Conservation (phyloP, 371 early-diverging fungal species). For the Gilbertella persicaria region DNA sequence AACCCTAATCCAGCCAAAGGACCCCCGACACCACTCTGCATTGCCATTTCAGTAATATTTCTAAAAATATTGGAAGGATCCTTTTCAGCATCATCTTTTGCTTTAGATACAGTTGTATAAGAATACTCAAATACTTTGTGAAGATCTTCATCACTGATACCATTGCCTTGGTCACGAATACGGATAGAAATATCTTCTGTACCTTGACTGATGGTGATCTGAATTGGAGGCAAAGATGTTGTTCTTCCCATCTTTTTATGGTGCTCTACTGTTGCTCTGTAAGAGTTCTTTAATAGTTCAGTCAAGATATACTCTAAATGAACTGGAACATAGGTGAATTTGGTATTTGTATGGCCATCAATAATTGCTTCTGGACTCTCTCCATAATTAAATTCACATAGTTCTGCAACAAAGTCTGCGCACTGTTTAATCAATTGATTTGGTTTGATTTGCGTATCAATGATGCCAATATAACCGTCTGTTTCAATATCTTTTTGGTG, state of each 20-base stretch:
- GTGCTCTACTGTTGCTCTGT: constrained; percentile 89
- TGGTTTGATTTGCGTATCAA: constrained; percentile 80
- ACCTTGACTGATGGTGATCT: constrained; percentile 83
- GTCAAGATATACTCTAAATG: constrained; percentile 95
- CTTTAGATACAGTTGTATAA: constrained; percentile 84
- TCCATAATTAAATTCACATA: constrained; percentile 94
- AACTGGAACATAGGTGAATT: constrained; percentile 89
- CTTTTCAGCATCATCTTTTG: constrained; percentile 44
- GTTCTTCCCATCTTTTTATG: constrained; percentile 46
- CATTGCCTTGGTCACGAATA: constrained; percentile 94
- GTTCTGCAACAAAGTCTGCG: constrained; percentile 75
- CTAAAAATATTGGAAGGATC: constrained; percentile 57
- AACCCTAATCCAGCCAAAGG: constrained; percentile 78
- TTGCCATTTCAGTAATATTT: constrained; percentile 64
- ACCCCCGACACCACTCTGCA: constrained; percentile 87
- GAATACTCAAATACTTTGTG: constrained; percentile 90
- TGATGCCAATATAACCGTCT: constrained; percentile 79
- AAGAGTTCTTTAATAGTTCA: constrained; percentile 92
- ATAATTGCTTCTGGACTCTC: constrained; percentile 75
- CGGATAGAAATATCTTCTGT: constrained; percentile 82
- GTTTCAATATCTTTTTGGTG: constrained; percentile 42
- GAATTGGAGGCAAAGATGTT: constrained; percentile 68
- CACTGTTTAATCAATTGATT: constrained; percentile 65
- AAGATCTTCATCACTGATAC: constrained; percentile 78
- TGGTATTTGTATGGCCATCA: constrained; percentile 77